Base-by-base conservation (phyloP, 805 yeast species). In the Pichia insulana region DNA sequence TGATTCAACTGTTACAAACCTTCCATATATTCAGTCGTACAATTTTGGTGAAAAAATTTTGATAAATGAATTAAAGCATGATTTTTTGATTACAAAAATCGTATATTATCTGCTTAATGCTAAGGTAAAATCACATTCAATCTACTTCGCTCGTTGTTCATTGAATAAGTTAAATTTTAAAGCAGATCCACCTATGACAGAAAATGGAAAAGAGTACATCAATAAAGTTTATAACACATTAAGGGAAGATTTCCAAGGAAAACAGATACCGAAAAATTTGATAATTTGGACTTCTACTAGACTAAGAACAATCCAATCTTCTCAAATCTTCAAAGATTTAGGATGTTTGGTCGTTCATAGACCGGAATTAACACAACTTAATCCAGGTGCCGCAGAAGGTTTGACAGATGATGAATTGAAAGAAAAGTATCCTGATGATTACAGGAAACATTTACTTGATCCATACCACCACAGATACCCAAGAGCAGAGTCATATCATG, bases 241-340 rank as follows among this genome's bases (percentile, higher is more conserved):
- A 40, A 51, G 68, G 4, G 50, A 59, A 12, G 62, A 62, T 48
- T 58, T 58, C 34, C 42, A 43, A 5, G 16, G 30, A 15, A 56
- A 53, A 12, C 42, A 64, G 9, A 48, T 59, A 15, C 61, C 63
- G 8, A 38, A 47, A 15, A 51, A 57, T 40, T 70, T 89, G 53
- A 78, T 80, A 3, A 89, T 92, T n/a, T 90, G 97, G 96, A 88
- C 97, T 1, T 94, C 97, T 1, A 86, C 90, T 4, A 75, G 96
- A 48, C 71, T 76, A 50, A 74, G 96, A 56, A 87, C 97, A 0
- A 71, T 79, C 16, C 86, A 89, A 51, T 78, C 95, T 6, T 87
- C 90, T 0, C 70, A 72, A 42, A 76, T 71, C 43, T 86, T 90
- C 59, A 67, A 74, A 31, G 71, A 76, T 11, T 62, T 65, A 22